Evolutionary conservation across 495 filamentous ascomycete species (phyloP).

Genomic region (Aspergillus leporis): DNA sequence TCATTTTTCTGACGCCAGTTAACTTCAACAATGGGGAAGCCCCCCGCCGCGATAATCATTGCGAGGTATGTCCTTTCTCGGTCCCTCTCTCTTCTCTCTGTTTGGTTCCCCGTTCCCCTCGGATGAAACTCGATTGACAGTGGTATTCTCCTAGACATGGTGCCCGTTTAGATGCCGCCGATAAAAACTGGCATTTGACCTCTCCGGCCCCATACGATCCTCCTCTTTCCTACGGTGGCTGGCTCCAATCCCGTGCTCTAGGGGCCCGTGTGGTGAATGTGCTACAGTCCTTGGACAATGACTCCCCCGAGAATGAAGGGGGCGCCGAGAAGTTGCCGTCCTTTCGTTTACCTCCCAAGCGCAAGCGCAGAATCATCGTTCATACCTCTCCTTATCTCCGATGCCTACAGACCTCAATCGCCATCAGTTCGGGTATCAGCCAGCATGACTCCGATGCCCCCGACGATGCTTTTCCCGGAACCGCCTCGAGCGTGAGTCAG

Average conservation of each 20-base stretch:
- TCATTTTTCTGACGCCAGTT: neutral
- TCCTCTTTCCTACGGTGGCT: conserved; percentile 92
- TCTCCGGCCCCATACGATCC: conserved; percentile 95
- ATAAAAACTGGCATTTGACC: conserved; percentile 93
- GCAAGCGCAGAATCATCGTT: conserved; percentile 64
- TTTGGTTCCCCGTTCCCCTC: neutral
- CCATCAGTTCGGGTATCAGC: conserved; percentile 83
- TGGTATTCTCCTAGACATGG: conserved; percentile 66
- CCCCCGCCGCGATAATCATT: conserved; percentile 73
- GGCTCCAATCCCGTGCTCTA: conserved; percentile 78
- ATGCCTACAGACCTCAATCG: conserved; percentile 90
- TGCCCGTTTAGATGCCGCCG: conserved; percentile 86
- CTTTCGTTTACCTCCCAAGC: conserved; percentile 19
- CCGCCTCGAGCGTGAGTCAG: conserved; percentile 1
- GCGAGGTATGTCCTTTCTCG: conserved; percentile 60
- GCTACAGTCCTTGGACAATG: conserved; percentile 47
- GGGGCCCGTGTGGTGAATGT: conserved; percentile 79
- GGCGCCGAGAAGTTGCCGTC: conserved; percentile 11
- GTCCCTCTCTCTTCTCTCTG: neutral
- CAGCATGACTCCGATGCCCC: conserved; percentile 50
- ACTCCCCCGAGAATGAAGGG: conserved; percentile 25
- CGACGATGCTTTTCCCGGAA: neutral
- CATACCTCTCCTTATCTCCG: conserved; percentile 91
- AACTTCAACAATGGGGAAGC: conserved; percentile 47
- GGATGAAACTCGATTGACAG: conserved; percentile 6